These are phyloP conservation scores for Hypoxylon fragiforme DNA, from an alignment of 495 filamentous ascomycete species.

Conservation along the genomic window DNA sequence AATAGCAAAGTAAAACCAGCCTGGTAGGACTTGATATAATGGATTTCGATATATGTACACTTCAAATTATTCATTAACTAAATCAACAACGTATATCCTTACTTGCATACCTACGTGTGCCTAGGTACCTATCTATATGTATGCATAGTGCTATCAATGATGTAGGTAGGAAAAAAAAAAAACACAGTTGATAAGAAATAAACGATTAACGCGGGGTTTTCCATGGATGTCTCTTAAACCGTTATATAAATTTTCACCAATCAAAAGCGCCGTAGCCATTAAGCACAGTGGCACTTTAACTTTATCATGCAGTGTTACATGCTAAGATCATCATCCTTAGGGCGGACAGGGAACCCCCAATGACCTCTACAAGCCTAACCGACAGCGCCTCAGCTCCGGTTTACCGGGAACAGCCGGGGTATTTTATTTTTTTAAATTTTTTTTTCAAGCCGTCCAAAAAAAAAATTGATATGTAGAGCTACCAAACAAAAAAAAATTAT, in stretches of 20 bases:
- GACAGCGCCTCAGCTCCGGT: slow-evolving; percentile 36
- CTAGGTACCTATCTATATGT: no score
- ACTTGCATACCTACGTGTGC: no score
- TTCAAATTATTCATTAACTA: no score
- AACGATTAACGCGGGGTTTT: slow-evolving; percentile 30
- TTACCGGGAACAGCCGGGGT: slow-evolving; percentile 40
- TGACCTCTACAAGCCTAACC: slow-evolving; percentile 13
- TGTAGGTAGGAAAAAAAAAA: background rate
- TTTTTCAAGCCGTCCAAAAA: slow-evolving; percentile 25
- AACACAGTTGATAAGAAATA: no score
- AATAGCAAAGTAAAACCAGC: no score
- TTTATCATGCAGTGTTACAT: slow-evolving; percentile 29
- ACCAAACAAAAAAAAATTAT: slow-evolving; percentile 12
- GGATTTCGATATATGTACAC: no score
- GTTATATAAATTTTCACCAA: slow-evolving; percentile 17
- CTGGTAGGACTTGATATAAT: no score
- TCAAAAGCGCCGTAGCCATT: slow-evolving; percentile 5
- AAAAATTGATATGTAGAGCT: slow-evolving; percentile 14
- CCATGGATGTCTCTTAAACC: slow-evolving; percentile 6
- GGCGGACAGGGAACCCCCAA: slow-evolving; percentile 24
- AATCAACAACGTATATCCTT: no score
- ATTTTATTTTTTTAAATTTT: background rate
- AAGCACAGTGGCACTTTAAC: slow-evolving; percentile 4
- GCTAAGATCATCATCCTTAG: slow-evolving; percentile 32
- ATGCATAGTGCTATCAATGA: no score